A percentile compares a stretch with the other conserved stretches of the same genome.
phyloP scores from a whole-genome alignment of 345 rosid species.

The Salix brachista region DNA sequence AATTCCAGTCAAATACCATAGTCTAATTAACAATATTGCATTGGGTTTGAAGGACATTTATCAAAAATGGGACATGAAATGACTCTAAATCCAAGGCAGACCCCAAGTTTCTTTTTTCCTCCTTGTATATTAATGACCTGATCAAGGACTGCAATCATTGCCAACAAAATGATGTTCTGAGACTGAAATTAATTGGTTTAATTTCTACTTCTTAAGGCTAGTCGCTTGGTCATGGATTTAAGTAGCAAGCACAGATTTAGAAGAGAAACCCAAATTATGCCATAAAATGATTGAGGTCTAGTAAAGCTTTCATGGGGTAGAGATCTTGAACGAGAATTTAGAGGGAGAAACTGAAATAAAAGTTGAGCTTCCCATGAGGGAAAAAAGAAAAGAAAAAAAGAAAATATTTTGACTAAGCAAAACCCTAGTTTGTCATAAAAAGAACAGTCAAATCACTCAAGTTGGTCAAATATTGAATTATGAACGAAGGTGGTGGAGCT shows the following conservation, averaged over 20 bases:
- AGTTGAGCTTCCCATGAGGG: not conserved
- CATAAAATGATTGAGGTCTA: not conserved
- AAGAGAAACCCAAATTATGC: not conserved
- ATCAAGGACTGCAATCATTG: not conserved
- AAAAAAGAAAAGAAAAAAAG: not conserved
- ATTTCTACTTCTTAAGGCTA: not conserved
- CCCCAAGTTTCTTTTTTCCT: not conserved
- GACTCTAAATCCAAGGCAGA: not conserved
- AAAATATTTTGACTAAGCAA: not conserved
- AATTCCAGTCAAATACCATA: not conserved
- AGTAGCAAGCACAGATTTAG: not conserved
- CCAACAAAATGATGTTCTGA: not conserved
- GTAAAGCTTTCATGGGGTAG: too few species aligned
- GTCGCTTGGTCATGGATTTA: not conserved
- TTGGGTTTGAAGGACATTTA: not conserved
- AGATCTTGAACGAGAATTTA: not conserved
- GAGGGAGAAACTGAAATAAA: not conserved
- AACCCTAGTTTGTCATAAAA: slow-evolving; percentile 2
- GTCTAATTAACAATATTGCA: not conserved
- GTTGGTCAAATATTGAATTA: not conserved
- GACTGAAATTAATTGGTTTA: not conserved
- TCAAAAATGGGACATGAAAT: not conserved
- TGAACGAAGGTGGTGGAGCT: not conserved
- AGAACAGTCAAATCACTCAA: not conserved
- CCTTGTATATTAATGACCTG: not conserved